Percentiles rank a stretch among this genome's conserved stretches.
Evolutionary conservation across 257 asterid genomes (phyloP).

Genomic region (Scutellaria barbata): DNA sequence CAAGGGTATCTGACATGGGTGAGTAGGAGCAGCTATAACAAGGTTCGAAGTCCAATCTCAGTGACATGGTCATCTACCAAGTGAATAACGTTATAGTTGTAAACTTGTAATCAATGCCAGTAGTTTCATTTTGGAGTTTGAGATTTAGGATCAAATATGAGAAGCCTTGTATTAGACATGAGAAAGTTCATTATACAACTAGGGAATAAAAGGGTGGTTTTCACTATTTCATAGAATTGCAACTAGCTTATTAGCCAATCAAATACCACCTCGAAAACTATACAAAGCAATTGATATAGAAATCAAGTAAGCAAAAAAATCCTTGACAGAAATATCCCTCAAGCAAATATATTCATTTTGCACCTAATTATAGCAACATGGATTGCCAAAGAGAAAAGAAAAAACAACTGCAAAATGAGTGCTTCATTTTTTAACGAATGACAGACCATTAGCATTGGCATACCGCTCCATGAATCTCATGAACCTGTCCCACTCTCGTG

Average conservation of each 20-base stretch:
- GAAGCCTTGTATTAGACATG: conserved; percentile 4
- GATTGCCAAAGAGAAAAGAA: conserved; percentile 26
- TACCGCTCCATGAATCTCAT: conserved; percentile 97
- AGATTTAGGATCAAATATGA: conserved; percentile 31
- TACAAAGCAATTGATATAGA: conserved; percentile 10
- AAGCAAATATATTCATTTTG: conserved; percentile 32
- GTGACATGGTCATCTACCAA: conserved; percentile 71
- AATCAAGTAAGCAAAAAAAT: conserved; percentile 19
- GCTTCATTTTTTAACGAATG: conserved; percentile 68
- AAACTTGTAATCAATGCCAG: not conserved
- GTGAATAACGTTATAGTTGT: conserved; percentile 32
- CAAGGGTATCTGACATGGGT: conserved; percentile 87
- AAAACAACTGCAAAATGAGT: conserved; percentile 22
- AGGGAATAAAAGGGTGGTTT: conserved; percentile 24
- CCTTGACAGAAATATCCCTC: conserved; percentile 33
- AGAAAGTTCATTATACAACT: conserved; percentile 9
- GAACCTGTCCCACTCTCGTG: conserved; percentile 94
- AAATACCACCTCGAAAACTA: not conserved
- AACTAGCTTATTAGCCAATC: conserved; percentile 4
- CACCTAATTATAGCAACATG: conserved; percentile 38
- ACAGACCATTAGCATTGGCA: conserved; percentile 74
- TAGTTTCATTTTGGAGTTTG: conserved; percentile 30
- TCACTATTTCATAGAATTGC: conserved; percentile 23
- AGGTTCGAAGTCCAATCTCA: conserved; percentile 83
- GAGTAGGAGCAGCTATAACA: conserved; percentile 47